Percentiles rank a stretch among this genome's conserved stretches.
phyloP scores from a whole-genome alignment of 306 rosid genomes.

The Gastrolobium villosum region DNA sequence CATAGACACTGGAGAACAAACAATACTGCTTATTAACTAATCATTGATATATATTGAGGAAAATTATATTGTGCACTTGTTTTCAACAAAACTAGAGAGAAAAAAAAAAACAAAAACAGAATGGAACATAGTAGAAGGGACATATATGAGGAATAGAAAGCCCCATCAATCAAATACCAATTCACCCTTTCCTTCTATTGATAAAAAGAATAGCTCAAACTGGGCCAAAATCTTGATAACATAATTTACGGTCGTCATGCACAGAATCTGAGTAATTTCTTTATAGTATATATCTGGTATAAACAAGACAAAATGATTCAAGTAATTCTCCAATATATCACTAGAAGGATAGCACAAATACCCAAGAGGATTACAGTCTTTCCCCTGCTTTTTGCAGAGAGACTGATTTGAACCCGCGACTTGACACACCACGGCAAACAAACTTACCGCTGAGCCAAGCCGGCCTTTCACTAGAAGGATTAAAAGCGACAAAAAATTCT shows the following conservation, averaged over 20 bases:
- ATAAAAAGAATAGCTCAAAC: not conserved
- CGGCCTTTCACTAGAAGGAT: too few species aligned
- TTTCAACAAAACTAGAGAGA: not conserved
- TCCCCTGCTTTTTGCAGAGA: too few species aligned
- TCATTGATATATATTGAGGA: not conserved
- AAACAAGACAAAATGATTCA: not conserved
- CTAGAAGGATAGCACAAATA: too few species aligned
- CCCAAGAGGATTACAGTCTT: too few species aligned
- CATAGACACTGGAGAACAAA: constrained; percentile 25
- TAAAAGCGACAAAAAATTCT: not conserved
- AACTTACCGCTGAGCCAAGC: too few species aligned
- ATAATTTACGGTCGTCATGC: too few species aligned
- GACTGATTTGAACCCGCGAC: too few species aligned
- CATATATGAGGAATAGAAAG: not conserved
- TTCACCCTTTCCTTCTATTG: not conserved
- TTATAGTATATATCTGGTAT: not conserved
- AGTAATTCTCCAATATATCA: not conserved
- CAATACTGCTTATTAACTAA: not conserved
- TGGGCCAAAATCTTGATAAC: too few species aligned
- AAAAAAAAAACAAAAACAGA: not conserved
- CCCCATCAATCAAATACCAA: not conserved
- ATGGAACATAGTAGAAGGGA: not conserved
- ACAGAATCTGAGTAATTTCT: too few species aligned
- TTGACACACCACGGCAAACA: too few species aligned
- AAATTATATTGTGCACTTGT: not conserved